Evolutionary conservation across 2,329 filamentous ascomycete species (phyloP).

Genomic region (Neurospora sp.): DNA sequence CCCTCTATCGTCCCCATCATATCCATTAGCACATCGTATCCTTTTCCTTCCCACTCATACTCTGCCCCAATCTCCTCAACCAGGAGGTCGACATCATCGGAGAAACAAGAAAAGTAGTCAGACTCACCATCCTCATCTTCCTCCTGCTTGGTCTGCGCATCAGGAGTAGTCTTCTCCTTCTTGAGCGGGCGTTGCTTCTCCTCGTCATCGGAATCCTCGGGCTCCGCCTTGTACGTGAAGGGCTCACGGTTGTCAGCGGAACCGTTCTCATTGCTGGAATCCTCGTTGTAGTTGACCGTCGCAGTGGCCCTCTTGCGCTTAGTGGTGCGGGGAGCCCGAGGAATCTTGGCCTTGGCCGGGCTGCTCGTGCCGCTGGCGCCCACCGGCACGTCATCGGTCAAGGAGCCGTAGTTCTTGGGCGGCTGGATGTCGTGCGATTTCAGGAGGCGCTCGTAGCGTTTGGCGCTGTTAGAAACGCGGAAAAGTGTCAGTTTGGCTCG

Average conservation of each 20-base stretch:
- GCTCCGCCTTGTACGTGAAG: not conserved
- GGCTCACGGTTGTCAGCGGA: not conserved
- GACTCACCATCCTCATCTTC: not conserved
- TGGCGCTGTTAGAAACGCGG: conserved; percentile 11
- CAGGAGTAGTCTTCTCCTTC: not conserved
- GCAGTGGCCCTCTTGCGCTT: not conserved
- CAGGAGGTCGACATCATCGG: not conserved
- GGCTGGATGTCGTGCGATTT: conserved; percentile 15
- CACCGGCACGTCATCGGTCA: not conserved
- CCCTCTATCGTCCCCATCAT: not conserved
- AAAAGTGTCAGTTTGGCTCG: not conserved
- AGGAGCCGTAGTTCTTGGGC: not conserved
- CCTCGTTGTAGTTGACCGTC: not conserved
- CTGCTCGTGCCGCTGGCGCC: not conserved
- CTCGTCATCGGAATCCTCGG: not conserved
- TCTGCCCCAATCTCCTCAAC: not conserved
- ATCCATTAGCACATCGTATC: not conserved
- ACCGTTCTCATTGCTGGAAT: not conserved
- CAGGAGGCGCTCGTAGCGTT: conserved; percentile 20
- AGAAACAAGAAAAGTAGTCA: not conserved
- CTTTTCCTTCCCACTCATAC: not conserved
- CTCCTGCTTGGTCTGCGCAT: not conserved
- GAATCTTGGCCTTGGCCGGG: not conserved
- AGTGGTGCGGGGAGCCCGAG: not conserved
- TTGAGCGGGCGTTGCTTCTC: not conserved